These are phyloP conservation scores for Achaetomiella virescens DNA, from an alignment of 495 filamentous ascomycete genomes.

Conservation along the genomic window DNA sequence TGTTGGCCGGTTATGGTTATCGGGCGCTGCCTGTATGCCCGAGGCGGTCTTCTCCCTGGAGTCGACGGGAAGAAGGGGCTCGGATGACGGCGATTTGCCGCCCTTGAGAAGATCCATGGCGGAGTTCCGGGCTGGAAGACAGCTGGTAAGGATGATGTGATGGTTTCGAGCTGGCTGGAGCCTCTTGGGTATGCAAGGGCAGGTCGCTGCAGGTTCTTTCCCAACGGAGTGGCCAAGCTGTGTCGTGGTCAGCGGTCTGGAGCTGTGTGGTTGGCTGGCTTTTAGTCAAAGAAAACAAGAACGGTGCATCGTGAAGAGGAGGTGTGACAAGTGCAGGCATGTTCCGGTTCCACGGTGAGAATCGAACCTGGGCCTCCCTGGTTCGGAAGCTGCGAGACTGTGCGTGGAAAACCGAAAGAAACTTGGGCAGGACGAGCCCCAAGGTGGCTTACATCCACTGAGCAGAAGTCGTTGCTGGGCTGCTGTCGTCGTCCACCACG, in stretches of 20 bases:
- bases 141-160: background rate
- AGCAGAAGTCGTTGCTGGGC: background rate
- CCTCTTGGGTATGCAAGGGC: background rate
- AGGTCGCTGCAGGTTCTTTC: background rate
- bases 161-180: background rate
- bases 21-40: background rate
- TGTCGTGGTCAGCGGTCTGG: conserved; percentile 3
- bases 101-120: conserved; percentile 16
- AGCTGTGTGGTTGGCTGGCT: background rate
- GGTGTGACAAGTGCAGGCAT: background rate
- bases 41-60: conserved; percentile 9
- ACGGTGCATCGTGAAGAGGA: background rate
- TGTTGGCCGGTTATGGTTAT: conserved; percentile 1
- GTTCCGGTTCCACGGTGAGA: background rate
- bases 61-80: conserved; percentile 7
- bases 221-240: background rate
- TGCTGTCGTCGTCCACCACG: background rate
- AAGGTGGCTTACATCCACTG: too few relatives aligned
- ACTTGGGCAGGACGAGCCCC: background rate
- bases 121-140: background rate
- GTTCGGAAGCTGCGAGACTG: conserved; percentile 1
- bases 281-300: background rate
- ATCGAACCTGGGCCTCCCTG: background rate
- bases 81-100: conserved; percentile 5
- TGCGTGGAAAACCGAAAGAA: background rate